Percentiles rank a stretch among this genome's conserved stretches.
Evolutionary conservation across 768 basidiomycete species (phyloP).

Genomic region (Boletus sp.): DNA sequence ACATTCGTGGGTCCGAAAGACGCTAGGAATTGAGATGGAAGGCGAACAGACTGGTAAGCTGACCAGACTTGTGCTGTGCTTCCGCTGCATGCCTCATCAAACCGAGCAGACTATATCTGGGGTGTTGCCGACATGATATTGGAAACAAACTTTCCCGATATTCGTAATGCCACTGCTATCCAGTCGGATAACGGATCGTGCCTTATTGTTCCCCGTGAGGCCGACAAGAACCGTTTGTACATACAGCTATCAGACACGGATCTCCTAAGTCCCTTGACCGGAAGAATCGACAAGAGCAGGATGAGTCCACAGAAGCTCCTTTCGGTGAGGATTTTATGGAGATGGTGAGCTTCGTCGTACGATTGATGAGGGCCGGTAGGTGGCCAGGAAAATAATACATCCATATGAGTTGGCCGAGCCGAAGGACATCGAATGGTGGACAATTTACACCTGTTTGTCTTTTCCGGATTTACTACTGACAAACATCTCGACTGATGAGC

Average conservation of each 20-base stretch:
- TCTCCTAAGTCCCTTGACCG: conserved; percentile 41
- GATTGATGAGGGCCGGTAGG: conserved; percentile 32
- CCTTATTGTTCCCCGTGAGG: conserved; percentile 74
- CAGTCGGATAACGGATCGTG: conserved; percentile 68
- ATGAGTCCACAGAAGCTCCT: conserved; percentile 52
- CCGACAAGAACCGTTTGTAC: conserved; percentile 66
- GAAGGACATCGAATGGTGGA: conserved; percentile 64
- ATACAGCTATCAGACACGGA: conserved; percentile 59
- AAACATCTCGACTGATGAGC: not conserved
- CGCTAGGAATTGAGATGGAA: conserved; percentile 31
- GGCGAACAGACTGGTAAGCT: conserved; percentile 44
- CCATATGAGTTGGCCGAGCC: conserved; percentile 54
- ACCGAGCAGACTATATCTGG: too few species aligned
- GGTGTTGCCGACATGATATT: conserved; percentile 55
- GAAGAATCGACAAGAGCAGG: conserved; percentile 53
- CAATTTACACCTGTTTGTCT: conserved; percentile 63
- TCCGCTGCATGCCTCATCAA: not conserved
- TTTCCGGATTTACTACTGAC: not conserved
- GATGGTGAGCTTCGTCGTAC: not conserved
- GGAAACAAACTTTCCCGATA: conserved; percentile 74
- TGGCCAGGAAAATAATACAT: conserved; percentile 51
- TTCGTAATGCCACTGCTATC: conserved; percentile 60
- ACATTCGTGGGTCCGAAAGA: too few species aligned
- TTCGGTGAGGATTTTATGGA: conserved; percentile 36
- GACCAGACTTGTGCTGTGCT: not conserved